Evolutionary conservation across 1,284 basidiomycete genomes (phyloP).

Genomic region (Neolentinus lepideus): DNA sequence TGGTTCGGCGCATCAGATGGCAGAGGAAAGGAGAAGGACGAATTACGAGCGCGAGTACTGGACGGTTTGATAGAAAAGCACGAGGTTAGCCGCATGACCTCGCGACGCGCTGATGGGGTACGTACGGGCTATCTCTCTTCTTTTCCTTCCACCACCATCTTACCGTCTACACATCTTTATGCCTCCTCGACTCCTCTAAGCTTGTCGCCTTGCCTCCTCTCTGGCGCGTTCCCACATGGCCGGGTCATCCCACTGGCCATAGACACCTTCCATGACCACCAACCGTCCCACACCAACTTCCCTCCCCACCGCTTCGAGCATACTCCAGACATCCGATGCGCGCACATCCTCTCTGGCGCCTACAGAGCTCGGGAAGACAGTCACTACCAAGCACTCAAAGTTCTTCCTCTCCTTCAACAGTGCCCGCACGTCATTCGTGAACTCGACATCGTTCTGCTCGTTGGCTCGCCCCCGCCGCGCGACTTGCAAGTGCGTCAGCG

Average conservation of each 20-base stretch:
- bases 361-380: conserved; percentile 20
- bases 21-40: too few relatives aligned
- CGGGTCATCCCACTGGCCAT: conserved; percentile 16
- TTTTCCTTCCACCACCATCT: too few relatives aligned
- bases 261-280: conserved; percentile 17
- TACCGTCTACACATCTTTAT: too few relatives aligned
- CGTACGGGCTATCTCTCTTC: too few relatives aligned
- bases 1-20: too few relatives aligned
- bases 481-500: conserved; percentile 34
- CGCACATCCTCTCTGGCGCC: conserved; percentile 7
- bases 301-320: conserved; percentile 15
- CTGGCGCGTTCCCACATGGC: too few relatives aligned
- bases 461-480: conserved; percentile 32
- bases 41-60: too few relatives aligned
- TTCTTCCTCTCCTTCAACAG: conserved; percentile 21
- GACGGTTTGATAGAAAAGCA: too few relatives aligned
- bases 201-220: too few relatives aligned
- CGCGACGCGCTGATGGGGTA: too few relatives aligned
- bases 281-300: conserved; percentile 14
- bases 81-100: too few relatives aligned
- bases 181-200: too few relatives aligned
- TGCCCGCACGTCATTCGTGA: conserved; percentile 24
- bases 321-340: conserved; percentile 23
- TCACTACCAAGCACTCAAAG: conserved; percentile 18
- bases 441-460: conserved; percentile 32